phyloP scores from a whole-genome alignment of 1,284 basidiomycete genomes.

The Melampsora larici-populina region DNA sequence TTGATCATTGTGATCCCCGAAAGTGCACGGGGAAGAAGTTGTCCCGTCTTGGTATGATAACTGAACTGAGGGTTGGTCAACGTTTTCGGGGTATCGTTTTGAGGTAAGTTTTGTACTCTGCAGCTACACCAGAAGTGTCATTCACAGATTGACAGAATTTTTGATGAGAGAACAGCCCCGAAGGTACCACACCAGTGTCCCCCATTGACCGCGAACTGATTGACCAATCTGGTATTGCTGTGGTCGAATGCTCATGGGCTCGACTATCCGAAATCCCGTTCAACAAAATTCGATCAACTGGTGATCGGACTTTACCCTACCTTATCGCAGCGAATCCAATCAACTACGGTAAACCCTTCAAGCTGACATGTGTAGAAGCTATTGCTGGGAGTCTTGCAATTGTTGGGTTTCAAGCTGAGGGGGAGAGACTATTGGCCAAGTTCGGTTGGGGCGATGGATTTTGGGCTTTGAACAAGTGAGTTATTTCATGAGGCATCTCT shows the following conservation, averaged over 20 bases:
- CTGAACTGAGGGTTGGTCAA: slow-evolving; percentile 75
- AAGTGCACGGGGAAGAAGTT: slow-evolving; percentile 95
- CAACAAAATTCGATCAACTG: slow-evolving; percentile 82
- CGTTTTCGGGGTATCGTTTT: slow-evolving; percentile 87
- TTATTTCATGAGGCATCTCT: not conserved
- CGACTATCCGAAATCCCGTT: slow-evolving; percentile 91
- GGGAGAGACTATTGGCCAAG: slow-evolving; percentile 62
- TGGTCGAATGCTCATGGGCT: slow-evolving; percentile 98
- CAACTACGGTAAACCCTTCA: slow-evolving; percentile 92
- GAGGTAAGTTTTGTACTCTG: slow-evolving; percentile 64
- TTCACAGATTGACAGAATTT: slow-evolving; percentile 33
- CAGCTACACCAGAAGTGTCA: slow-evolving; percentile 4
- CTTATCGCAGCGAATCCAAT: slow-evolving; percentile 87
- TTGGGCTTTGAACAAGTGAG: slow-evolving; percentile 20
- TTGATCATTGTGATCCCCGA: slow-evolving; percentile 92
- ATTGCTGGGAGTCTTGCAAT: slow-evolving; percentile 89
- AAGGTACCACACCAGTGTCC: slow-evolving; percentile 74
- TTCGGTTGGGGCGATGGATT: slow-evolving; percentile 21
- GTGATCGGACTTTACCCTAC: slow-evolving; percentile 86
- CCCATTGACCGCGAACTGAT: slow-evolving; percentile 82
- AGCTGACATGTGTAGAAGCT: slow-evolving; percentile 78
- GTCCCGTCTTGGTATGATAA: slow-evolving; percentile 76
- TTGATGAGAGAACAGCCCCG: slow-evolving; percentile 64
- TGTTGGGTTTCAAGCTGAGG: slow-evolving; percentile 75
- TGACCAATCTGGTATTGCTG: slow-evolving; percentile 73